phyloP scores from a whole-genome alignment of 1,284 basidiomycete genomes.

The Ganoderma lingzhi region DNA sequence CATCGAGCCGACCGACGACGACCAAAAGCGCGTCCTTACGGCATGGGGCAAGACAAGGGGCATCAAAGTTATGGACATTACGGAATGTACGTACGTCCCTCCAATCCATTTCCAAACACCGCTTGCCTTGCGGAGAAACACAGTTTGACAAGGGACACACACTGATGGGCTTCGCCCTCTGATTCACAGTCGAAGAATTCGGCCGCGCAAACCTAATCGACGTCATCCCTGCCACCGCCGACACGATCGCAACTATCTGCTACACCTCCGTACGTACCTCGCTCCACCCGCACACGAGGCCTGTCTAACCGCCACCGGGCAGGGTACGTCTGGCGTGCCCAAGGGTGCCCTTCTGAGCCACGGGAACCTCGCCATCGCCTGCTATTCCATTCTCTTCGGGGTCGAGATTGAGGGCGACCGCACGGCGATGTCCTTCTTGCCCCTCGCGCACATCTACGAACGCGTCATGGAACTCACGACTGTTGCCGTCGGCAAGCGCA shows the following conservation, averaged over 20 bases:
- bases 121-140: not conserved
- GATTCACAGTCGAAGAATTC: conserved; percentile 66
- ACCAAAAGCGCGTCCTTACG: conserved; percentile 60
- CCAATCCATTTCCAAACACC: not conserved
- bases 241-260: conserved; percentile 81
- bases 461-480: conserved; percentile 62
- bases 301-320: not conserved
- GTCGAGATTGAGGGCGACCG: conserved; percentile 53
- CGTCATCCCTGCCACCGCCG: conserved; percentile 62
- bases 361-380: conserved; percentile 74
- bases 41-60: conserved; percentile 77
- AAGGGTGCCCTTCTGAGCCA: conserved; percentile 89
- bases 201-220: conserved; percentile 71
- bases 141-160: not conserved
- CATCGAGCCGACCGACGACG: conserved; percentile 76
- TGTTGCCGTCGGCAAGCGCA: conserved; percentile 74
- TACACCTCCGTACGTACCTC: conserved; percentile 79
- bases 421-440: conserved; percentile 75
- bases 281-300: not conserved
- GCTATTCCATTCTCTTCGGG: conserved; percentile 70
- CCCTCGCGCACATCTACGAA: conserved; percentile 92
- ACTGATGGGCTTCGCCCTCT: not conserved
- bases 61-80: conserved; percentile 71
- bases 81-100: conserved; percentile 63
- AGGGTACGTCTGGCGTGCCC: conserved; percentile 83